Evolutionary conservation across 371 early-diverging fungal genomes (phyloP).

Genomic region (Nematocida homosporus): DNA sequence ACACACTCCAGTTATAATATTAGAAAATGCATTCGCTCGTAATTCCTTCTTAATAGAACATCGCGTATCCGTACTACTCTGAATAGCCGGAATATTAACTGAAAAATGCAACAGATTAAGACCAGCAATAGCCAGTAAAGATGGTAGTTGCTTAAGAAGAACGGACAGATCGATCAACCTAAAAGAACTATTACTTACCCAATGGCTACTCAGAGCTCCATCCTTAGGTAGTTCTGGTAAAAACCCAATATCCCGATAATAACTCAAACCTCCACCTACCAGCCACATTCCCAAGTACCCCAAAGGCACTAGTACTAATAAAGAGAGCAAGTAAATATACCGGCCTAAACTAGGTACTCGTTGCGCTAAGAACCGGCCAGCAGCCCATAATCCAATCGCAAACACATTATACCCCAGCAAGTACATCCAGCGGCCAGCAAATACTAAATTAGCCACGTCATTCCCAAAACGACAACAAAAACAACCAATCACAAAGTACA

Average conservation of each 20-base stretch:
- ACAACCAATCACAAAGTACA: slow-evolving; percentile 45
- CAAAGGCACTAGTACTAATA: background rate
- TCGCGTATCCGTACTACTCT: background rate
- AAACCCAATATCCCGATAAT: background rate
- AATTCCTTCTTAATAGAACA: slow-evolving; percentile 31
- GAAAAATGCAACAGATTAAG: slow-evolving; percentile 41
- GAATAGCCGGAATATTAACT: slow-evolving; percentile 38
- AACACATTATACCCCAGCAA: background rate
- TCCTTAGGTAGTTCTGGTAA: background rate
- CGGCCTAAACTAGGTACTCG: background rate
- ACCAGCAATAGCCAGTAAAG: background rate
- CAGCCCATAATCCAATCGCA: background rate
- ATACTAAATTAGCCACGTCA: background rate
- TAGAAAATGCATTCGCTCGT: slow-evolving; percentile 23
- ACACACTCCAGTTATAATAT: background rate
- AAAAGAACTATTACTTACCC: background rate
- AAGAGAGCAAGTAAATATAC: background rate
- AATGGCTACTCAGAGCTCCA: background rate
- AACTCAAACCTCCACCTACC: background rate
- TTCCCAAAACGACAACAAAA: slow-evolving; percentile 19
- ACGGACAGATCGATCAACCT: background rate
- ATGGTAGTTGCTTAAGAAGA: background rate
- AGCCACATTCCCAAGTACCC: background rate
- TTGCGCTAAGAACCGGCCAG: background rate
- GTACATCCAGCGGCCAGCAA: background rate